phyloP scores from a whole-genome alignment of 805 yeast species.

The Tetrapisispora taiwanensis region DNA sequence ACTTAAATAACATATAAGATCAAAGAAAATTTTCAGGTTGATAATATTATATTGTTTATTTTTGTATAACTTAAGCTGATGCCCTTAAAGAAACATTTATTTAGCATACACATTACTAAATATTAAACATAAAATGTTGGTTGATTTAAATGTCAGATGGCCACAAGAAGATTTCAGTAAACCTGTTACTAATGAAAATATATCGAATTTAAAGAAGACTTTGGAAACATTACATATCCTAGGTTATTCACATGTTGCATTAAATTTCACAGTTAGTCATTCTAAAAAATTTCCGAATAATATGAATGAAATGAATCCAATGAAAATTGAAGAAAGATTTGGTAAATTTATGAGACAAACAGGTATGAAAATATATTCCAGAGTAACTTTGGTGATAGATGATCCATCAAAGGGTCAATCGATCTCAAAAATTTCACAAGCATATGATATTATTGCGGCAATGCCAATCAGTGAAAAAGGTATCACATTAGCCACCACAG shows the following conservation, averaged over 20 bases:
- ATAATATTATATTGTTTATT: no score
- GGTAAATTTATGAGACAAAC: constrained; percentile 25
- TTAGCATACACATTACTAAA: no score
- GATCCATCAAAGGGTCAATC: constrained; percentile 70
- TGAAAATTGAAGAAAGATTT: constrained; percentile 24
- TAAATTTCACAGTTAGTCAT: constrained; percentile 53
- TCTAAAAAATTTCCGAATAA: constrained; percentile 43
- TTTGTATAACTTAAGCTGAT: no score
- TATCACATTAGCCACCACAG: constrained; percentile 60
- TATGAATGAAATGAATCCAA: constrained; percentile 35
- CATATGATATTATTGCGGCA: constrained; percentile 73
- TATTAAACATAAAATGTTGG: no score
- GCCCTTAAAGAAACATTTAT: no score
- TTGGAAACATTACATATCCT: constrained; percentile 44
- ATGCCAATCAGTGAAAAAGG: constrained; percentile 75
- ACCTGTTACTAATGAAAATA: constrained; percentile 34
- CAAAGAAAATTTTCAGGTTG: no score
- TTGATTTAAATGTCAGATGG: constrained; percentile 68
- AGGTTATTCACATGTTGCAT: constrained; percentile 69
- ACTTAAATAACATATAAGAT: no score
- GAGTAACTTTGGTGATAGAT: constrained; percentile 67
- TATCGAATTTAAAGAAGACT: constrained; percentile 38
- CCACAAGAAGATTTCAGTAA: constrained; percentile 43
- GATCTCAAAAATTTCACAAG: constrained; percentile 25
- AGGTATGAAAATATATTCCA: constrained; percentile 44